Conservation (phyloP, 768 basidiomycete genomes). For the Phaeotremella fagi region DNA sequence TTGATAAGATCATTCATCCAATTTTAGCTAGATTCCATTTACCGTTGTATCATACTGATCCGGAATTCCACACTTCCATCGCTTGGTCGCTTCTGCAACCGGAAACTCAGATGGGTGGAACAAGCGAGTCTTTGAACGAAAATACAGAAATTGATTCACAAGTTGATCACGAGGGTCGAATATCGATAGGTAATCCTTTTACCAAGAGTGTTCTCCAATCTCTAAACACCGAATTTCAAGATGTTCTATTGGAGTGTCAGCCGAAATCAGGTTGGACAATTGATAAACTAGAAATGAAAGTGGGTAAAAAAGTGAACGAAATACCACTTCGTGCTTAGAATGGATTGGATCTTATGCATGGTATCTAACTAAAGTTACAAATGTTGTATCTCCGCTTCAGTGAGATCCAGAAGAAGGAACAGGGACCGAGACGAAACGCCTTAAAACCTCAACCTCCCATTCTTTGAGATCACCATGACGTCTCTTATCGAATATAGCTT, state of each 20-base stretch:
- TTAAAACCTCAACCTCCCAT: constrained; percentile 80
- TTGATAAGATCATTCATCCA: constrained; percentile 60
- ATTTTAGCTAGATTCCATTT: constrained; percentile 62
- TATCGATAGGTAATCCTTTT: constrained; percentile 17
- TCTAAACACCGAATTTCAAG: constrained; percentile 17
- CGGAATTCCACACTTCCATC: constrained; percentile 83
- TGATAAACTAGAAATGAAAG: constrained; percentile 22
- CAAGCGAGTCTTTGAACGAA: not conserved
- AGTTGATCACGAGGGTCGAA: too few relatives aligned
- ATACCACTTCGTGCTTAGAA: not conserved
- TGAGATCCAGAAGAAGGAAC: constrained; percentile 10
- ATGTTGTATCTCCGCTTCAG: not conserved
- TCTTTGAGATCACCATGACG: constrained; percentile 55
- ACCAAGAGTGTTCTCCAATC: constrained; percentile 7
- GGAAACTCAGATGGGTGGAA: not conserved
- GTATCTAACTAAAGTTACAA: not conserved
- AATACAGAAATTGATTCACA: too few relatives aligned
- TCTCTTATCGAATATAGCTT: constrained; percentile 54
- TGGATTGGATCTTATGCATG: not conserved
- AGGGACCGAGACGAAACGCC: constrained; percentile 48
- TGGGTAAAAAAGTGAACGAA: constrained; percentile 26
- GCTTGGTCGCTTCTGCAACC: constrained; percentile 60
- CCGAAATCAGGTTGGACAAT: constrained; percentile 40
- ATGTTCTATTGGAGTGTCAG: constrained; percentile 18
- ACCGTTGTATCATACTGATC: constrained; percentile 70